Percentiles rank a stretch among this genome's conserved stretches.
These are phyloP conservation scores for Aspergillus ostianus DNA, from an alignment of 495 filamentous ascomycete species.

Conservation along the genomic window DNA sequence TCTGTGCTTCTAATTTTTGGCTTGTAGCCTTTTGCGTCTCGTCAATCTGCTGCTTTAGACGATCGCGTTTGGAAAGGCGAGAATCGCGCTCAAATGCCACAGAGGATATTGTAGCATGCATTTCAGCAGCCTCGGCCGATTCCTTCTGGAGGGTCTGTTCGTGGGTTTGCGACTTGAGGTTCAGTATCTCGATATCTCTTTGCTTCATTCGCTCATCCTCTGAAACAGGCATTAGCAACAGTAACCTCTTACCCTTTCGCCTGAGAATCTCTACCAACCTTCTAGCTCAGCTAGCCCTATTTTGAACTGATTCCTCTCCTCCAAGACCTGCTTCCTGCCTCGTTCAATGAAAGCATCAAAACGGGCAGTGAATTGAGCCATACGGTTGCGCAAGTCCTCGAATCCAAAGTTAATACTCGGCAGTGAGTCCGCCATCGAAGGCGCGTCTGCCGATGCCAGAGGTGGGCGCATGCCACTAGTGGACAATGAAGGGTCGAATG, in stretches of 20 bases:
- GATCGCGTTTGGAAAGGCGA: conserved; percentile 68
- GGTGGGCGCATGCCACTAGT: conserved; percentile 72
- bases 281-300: conserved; percentile 87
- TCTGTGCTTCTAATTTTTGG: conserved; percentile 60
- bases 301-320: conserved; percentile 90
- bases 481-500: conserved; percentile 76
- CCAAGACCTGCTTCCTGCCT: conserved; percentile 81
- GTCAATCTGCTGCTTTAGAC: conserved; percentile 73
- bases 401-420: conserved; percentile 95
- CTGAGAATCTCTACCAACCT: conserved; percentile 52
- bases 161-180: conserved; percentile 72
- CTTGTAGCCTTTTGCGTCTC: conserved; percentile 69
- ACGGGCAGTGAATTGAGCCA: conserved; percentile 85
- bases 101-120: conserved; percentile 74
- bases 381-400: conserved; percentile 90
- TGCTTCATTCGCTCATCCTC: conserved; percentile 89
- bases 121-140: conserved; percentile 80
- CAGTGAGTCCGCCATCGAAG: conserved; percentile 74
- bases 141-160: conserved; percentile 82
- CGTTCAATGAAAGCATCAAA: conserved; percentile 95
- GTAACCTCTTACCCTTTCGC: neutral
- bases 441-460: conserved; percentile 52
- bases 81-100: conserved; percentile 74
- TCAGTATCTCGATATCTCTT: conserved; percentile 80
- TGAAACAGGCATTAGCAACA: conserved; percentile 36